A percentile compares a stretch with the other conserved stretches of the same genome.
These are phyloP conservation scores for Ananas comosus DNA, from an alignment of 176 grass and related monocot species.

Conservation along the genomic window DNA sequence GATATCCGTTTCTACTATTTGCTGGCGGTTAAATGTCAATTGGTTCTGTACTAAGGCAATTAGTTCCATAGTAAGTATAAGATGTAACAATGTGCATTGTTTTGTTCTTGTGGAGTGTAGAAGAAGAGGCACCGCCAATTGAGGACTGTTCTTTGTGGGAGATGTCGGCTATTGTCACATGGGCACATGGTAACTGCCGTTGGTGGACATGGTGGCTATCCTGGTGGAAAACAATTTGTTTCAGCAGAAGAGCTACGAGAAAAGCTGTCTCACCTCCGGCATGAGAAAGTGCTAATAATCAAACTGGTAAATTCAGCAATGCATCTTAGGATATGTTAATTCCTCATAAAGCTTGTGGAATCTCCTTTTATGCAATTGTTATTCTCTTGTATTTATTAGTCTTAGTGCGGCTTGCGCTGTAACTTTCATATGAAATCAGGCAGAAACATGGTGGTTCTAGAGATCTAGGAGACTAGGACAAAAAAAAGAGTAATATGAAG, in stretches of 20 bases:
- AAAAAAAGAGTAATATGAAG: not conserved
- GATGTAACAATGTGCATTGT: not conserved
- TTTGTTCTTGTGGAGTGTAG: slow-evolving; percentile 19
- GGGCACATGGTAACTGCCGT: slow-evolving; percentile 88
- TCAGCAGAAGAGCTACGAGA: slow-evolving; percentile 59
- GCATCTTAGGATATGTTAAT: not conserved
- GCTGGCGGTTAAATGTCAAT: not conserved
- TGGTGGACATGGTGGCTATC: slow-evolving; percentile 86
- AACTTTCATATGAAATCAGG: not conserved
- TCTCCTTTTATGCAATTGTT: slow-evolving; percentile 1
- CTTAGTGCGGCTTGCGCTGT: not conserved
- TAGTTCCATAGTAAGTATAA: no score
- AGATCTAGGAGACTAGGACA: not conserved
- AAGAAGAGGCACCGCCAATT: slow-evolving; percentile 83
- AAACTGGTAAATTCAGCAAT: slow-evolving; percentile 40
- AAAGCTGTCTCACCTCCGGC: slow-evolving; percentile 64
- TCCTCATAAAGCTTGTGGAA: not conserved
- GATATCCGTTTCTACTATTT: not conserved
- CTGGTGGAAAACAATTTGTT: slow-evolving; percentile 86
- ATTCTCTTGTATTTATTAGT: not conserved
- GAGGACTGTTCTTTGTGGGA: slow-evolving; percentile 65
- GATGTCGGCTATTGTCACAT: slow-evolving; percentile 69
- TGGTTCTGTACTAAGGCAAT: not conserved
- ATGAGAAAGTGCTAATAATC: slow-evolving; percentile 64
- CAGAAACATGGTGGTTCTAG: not conserved